Evolutionary conservation across 495 filamentous ascomycete genomes (phyloP).

Genomic region (Viridothelium virens): DNA sequence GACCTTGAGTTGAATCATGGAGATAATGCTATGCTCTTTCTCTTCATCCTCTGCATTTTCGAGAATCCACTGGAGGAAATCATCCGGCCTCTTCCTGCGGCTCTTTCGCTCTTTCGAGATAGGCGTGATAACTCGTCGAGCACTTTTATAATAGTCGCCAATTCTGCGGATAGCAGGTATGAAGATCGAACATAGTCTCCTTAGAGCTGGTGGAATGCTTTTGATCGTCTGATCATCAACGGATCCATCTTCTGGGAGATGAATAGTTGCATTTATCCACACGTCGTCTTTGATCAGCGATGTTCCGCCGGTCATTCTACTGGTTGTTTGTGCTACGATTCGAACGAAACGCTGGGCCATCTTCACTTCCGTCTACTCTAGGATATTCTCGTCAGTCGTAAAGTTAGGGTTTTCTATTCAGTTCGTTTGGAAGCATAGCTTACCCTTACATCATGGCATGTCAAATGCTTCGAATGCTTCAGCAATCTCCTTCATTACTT

Average conservation of each 20-base stretch:
- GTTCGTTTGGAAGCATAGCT: not conserved
- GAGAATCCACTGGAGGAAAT: not conserved
- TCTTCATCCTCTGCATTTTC: not conserved
- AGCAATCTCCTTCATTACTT: not conserved
- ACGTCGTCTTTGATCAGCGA: not conserved
- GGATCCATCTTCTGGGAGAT: not conserved
- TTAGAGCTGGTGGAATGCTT: not conserved
- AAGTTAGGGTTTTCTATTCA: not conserved
- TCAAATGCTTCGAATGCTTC: not conserved
- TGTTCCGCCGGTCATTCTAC: not conserved
- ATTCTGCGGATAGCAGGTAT: not conserved
- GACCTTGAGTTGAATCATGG: not conserved
- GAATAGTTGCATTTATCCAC: not conserved
- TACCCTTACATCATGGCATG: not conserved
- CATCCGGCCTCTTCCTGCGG: not conserved
- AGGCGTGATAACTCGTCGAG: not conserved
- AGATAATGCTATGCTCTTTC: not conserved
- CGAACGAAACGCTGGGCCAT: not conserved
- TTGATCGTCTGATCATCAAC: not conserved
- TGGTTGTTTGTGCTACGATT: not conserved
- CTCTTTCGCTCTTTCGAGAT: not conserved
- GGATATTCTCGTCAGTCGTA: not conserved
- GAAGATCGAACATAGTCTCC: not conserved
- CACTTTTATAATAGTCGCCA: not conserved
- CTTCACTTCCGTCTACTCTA: not conserved